Evolutionary conservation across 371 early-diverging fungal species (phyloP).

Genomic region (Mucor plumbeus): DNA sequence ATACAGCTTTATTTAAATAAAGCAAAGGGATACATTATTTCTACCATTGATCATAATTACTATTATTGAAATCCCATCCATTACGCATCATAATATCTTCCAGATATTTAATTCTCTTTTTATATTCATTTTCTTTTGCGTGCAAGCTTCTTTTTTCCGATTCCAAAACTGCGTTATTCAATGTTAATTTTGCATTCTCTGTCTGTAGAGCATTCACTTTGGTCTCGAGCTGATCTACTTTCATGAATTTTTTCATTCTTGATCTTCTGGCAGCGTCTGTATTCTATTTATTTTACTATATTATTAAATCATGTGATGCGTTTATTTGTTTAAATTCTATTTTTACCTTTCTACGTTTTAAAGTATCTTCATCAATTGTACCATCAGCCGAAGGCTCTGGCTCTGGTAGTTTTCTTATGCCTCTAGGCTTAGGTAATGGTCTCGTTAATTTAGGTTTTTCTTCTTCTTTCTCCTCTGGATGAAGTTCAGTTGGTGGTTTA

Average conservation of each 20-base stretch:
- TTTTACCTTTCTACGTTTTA: conserved; percentile 47
- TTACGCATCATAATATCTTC: conserved; percentile 49
- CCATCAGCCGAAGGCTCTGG: conserved; percentile 55
- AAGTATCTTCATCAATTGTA: conserved; percentile 48
- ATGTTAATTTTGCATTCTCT: conserved; percentile 72
- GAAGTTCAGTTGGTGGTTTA: conserved; percentile 44
- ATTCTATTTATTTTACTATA: conserved; percentile 56
- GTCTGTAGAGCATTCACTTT: conserved; percentile 76
- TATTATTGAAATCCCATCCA: conserved; percentile 15
- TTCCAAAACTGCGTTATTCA: conserved; percentile 75
- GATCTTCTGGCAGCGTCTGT: conserved; percentile 94
- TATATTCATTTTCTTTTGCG: conserved; percentile 72
- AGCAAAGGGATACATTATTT: background rate
- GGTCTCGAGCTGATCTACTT: conserved; percentile 81
- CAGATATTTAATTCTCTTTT: conserved; percentile 66
- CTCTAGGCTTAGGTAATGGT: conserved; percentile 55
- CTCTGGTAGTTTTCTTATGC: conserved; percentile 49
- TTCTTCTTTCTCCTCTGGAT: conserved; percentile 26
- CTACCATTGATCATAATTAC: conserved; percentile 1
- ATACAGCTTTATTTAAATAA: too few species aligned
- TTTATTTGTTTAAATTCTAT: background rate
- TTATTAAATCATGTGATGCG: conserved; percentile 1
- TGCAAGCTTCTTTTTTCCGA: conserved; percentile 65
- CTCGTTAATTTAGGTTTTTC: conserved; percentile 23
- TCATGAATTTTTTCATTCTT: conserved; percentile 82